Evolutionary conservation across 768 basidiomycete genomes (phyloP), one percentile per base, ranked within the genome.

Genomic region (Auricularia auricula-judae): DNA sequence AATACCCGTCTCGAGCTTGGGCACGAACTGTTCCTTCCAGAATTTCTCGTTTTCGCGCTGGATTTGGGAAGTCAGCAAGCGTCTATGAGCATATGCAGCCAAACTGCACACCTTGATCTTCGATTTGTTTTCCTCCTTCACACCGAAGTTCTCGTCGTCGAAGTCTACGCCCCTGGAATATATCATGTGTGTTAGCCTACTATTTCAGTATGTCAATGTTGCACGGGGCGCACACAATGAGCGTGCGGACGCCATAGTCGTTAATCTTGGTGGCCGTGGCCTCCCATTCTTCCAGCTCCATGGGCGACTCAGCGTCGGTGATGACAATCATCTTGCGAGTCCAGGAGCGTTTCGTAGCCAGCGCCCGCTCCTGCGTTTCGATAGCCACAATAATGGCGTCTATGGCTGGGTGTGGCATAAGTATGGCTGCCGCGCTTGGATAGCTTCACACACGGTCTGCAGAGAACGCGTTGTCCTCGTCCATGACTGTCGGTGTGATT

Each of bases 311-410:
- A 68, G 88, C 95, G 70, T 98, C 93, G 0, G 96, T 98, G 21
- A 98, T 73, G 16, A 98, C 70, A 43, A 89, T 80, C 2, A 96
- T 78, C 76, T 89, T 94, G 62, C 91, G 83, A 1, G 88, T 89
- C 92, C 92, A 96, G 0, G 86, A 84, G 69, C 82, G 84, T 75
- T 92, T 97, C 23, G 75, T 84, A 36, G 72, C 79, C 42, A 94
- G 79, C 70, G 90, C 83, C 1, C 74, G 70, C 39, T 82, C 80
- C 70, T 98, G 88, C 2, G 89, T 88, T 73, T 96, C 87, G 62
- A 93, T 81, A 2, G 82, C 91, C 8, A 97, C 92, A 66, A 97
- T 87, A 36, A 98, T 74, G 4, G 87, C 93, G 68, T 95, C 93
- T 64, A 97, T 81, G 2, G 92, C 94, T 79, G 42, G 29, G 36